These are phyloP conservation scores for Cladosporium sp. DNA, from an alignment of 2,329 filamentous ascomycete genomes.

Conservation along the genomic window DNA sequence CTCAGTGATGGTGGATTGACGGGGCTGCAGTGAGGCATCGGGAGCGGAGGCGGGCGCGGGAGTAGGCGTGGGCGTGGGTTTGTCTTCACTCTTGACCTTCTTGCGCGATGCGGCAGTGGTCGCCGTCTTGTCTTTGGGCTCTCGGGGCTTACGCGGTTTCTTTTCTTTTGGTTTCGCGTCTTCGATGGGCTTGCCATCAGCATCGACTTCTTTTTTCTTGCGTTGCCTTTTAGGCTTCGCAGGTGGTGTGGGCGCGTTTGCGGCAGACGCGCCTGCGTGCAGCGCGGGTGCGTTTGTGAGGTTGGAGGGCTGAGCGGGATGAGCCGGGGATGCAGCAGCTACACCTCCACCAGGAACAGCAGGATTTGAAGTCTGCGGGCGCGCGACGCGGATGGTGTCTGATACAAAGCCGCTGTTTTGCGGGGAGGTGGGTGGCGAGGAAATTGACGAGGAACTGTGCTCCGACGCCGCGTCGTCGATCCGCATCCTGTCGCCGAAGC, in stretches of 20 bases:
- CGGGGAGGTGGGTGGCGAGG: constrained; percentile 23
- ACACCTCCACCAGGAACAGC: constrained; percentile 29
- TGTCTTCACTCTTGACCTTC: constrained; percentile 38
- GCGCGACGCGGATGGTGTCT: constrained; percentile 24
- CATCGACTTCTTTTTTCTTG: constrained; percentile 35
- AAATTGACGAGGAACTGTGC: constrained; percentile 19
- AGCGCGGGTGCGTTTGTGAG: constrained; percentile 9
- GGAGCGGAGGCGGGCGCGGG: constrained; percentile 13
- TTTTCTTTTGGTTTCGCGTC: constrained; percentile 39
- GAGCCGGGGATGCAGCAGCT: constrained; percentile 23
- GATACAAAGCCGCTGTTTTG: constrained; percentile 13
- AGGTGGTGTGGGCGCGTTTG: constrained; percentile 17
- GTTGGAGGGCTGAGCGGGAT: constrained; percentile 18
- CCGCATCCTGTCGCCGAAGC: constrained; percentile 15
- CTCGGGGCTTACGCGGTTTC: constrained; percentile 40
- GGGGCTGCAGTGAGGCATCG: constrained; percentile 21
- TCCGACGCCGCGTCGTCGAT: constrained; percentile 19
- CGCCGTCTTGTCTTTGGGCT: constrained; percentile 40
- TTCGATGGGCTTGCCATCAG: constrained; percentile 28
- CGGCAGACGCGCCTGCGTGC: constrained; percentile 11
- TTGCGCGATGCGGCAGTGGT: constrained; percentile 44
- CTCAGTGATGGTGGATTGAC: constrained; percentile 37
- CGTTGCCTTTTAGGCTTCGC: constrained; percentile 34
- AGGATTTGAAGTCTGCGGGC: constrained; percentile 14
- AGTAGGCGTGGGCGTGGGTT: constrained; percentile 9